Base-by-base conservation (phyloP, 805 yeast genomes). In the Cyberlindnera xishuangbannaensis region DNA sequence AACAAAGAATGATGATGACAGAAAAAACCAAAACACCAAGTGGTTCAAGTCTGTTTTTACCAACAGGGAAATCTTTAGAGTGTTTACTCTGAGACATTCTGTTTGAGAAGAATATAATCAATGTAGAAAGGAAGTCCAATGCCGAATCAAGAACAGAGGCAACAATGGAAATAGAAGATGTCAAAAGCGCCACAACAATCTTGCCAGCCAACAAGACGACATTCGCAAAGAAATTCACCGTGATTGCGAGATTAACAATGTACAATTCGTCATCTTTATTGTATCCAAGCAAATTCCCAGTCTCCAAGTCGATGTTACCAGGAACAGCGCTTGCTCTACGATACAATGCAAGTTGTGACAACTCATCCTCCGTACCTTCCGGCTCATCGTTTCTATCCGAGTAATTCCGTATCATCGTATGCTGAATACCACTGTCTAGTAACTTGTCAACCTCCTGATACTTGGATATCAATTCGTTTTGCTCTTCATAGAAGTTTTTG, bases 111-210 rank as follows among this genome's bases (percentile, higher is more conserved):
- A 65, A 82, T 31, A 83, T 83, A 44, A 83, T 83, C 37, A 79
- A 61, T 0, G 92, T 83, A 13, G 88, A 81, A 35, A 83, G 55
- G 34, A 83, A 76, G 49, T 83, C 94, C 41, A 83, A 66, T 1
- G 76, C 62, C 3, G 90, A 82, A 58, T 83, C 94, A 25, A 83
- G 78, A 41, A 83, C 67, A 1, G 92, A 82, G 0, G 94, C 94
- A 31, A 83, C 62, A 30, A 83, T 73, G 6, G 92, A 82, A 43
- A 83, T 72, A 9, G 94, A 83, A 50, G 64, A 68, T 0, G 90
- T 78, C 50, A 77, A 58, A n/a, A 73, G 41, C 1, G 78, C 74
- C 16, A 80, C 85, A 10, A 67, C 59, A 4, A 68, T 38, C 49
- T 83, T 83, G 3, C 83, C 87, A 2, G 70, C 27, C 31, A 83